These are phyloP conservation scores for Nymphaea colorata DNA, from an alignment of 164 flowering plant genomes.

Conservation along the genomic window DNA sequence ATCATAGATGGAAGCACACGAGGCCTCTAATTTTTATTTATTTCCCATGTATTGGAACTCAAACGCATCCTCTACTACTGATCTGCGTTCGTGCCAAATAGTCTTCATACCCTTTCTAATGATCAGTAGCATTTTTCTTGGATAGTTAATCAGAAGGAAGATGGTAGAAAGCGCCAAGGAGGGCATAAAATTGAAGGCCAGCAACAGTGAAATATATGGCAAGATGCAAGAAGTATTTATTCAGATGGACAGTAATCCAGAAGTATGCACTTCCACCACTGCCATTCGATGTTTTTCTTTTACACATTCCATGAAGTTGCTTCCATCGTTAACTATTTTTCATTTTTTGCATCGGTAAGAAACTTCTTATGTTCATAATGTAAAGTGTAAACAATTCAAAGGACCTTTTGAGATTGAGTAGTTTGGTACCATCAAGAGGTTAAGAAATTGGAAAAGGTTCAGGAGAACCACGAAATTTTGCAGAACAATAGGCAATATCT, in stretches of 20 bases:
- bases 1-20: not conserved
- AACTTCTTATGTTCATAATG: not conserved
- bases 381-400: not conserved
- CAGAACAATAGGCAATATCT: too few species aligned
- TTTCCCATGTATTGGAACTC: too few species aligned
- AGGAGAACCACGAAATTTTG: too few species aligned
- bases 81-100: too few species aligned
- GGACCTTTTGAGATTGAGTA: too few species aligned
- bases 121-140: not conserved
- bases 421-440: too few species aligned
- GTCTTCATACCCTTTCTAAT: not conserved
- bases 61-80: not conserved
- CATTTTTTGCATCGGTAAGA: not conserved
- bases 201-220: slow-evolving; percentile 35
- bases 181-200: slow-evolving; percentile 26
- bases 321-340: not conserved
- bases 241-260: slow-evolving; percentile 23
- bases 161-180: slow-evolving; percentile 44
- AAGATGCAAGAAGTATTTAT: slow-evolving; percentile 44
- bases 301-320: not conserved
- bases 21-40: not conserved
- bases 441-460: too few species aligned
- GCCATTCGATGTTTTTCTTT: too few species aligned
- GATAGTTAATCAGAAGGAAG: slow-evolving; percentile 36
- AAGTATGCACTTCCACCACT: not conserved